phyloP scores from a whole-genome alignment of 169 alveolate species.

The Plasmodium knowlesi region DNA sequence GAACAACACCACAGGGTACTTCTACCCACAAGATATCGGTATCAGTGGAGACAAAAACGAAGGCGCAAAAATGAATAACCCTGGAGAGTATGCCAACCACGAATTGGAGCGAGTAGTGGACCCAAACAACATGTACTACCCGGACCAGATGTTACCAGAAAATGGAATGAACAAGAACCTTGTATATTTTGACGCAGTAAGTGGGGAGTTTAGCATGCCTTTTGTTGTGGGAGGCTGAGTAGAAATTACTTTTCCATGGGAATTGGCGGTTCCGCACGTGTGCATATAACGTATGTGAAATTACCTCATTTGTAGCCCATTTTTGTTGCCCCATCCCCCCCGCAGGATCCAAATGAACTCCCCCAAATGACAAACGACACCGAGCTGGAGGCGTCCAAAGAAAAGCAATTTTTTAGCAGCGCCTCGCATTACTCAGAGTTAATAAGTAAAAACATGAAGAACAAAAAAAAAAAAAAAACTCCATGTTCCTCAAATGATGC shows the following conservation, averaged over 20 bases:
- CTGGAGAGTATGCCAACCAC: not conserved
- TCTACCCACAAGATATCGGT: not conserved
- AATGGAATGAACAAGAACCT: constrained; percentile 11
- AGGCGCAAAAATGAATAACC: not conserved
- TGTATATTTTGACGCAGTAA: constrained; percentile 51
- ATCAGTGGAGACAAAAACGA: not conserved
- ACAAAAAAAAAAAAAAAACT: constrained; percentile 14
- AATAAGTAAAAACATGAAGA: constrained; percentile 23
- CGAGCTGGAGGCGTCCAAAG: constrained; percentile 19
- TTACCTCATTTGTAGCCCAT: not conserved
- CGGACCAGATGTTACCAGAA: constrained; percentile 21
- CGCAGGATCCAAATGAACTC: constrained; percentile 9
- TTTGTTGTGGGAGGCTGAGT: not conserved
- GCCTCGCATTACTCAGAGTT: constrained; percentile 55
- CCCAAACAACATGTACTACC: constrained; percentile 22
- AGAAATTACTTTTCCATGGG: not conserved
- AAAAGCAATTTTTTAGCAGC: constrained; percentile 34
- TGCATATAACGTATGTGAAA: not conserved
- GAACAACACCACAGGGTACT: not conserved
- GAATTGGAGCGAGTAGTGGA: not conserved
- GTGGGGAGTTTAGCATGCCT: not conserved
- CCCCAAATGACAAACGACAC: constrained; percentile 25
- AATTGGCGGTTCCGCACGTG: not conserved
- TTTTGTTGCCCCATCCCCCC: not conserved
- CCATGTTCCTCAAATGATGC: not conserved